These are phyloP conservation scores for Populus alba DNA, from an alignment of 345 rosid species.

Conservation along the genomic window DNA sequence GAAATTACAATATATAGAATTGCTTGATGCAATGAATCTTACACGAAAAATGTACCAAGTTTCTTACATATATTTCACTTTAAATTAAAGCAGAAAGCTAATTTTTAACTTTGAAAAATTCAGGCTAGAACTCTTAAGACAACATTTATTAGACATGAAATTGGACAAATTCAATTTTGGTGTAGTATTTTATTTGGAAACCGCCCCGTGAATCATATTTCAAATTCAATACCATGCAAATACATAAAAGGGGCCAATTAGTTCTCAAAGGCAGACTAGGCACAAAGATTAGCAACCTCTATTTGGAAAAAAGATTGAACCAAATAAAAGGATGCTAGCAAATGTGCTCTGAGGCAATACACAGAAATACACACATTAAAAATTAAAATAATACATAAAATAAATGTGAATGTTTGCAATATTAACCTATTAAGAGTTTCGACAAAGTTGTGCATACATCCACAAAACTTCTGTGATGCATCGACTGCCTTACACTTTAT, in stretches of 20 bases:
- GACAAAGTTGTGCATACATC: background rate
- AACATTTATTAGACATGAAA: background rate
- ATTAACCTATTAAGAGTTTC: background rate
- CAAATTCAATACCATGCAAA: background rate
- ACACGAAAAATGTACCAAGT: background rate
- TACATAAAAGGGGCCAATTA: background rate
- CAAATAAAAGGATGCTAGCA: background rate
- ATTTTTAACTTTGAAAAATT: background rate
- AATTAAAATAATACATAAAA: background rate
- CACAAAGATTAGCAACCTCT: background rate
- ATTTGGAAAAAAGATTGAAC: background rate
- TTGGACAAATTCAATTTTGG: background rate
- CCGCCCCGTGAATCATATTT: background rate
- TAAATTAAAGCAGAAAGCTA: background rate
- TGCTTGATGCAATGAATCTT: background rate
- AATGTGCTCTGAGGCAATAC: background rate
- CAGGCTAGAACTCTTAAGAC: background rate
- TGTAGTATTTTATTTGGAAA: background rate
- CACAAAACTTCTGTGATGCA: background rate
- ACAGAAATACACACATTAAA: background rate
- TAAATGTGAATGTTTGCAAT: background rate
- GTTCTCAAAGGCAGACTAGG: background rate
- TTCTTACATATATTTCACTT: background rate
- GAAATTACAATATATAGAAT: background rate
- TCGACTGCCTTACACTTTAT: background rate